Conservation (phyloP, 2,329 filamentous ascomycete species). For the Hymenoscyphus repandus region DNA sequence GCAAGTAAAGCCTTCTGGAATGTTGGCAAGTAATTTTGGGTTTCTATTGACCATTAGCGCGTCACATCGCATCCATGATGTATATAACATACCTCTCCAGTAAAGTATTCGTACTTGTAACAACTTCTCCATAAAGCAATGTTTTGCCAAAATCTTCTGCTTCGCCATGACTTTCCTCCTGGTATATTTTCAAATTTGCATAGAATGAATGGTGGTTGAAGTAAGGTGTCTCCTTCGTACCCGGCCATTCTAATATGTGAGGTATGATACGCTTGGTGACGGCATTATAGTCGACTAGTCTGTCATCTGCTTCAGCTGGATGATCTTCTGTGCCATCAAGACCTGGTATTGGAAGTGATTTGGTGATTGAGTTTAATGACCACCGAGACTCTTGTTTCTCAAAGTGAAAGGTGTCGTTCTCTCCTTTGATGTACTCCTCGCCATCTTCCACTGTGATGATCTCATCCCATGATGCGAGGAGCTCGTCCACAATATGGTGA, state of each 20-base stretch:
- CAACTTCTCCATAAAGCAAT: conserved; percentile 82
- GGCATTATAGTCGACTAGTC: conserved; percentile 68
- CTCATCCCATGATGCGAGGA: conserved; percentile 62
- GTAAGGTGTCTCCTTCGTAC: conserved; percentile 68
- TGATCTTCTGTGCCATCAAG: conserved; percentile 11
- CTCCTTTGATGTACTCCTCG: conserved; percentile 69
- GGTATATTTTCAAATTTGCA: conserved; percentile 63
- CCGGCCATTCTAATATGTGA: conserved; percentile 64
- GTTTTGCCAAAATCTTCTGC: conserved; percentile 67
- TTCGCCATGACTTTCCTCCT: conserved; percentile 45
- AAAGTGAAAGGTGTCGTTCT: conserved; percentile 77
- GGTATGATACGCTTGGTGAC: conserved; percentile 69
- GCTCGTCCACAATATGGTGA: conserved; percentile 57
- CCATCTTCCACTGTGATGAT: conserved; percentile 61
- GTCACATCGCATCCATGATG: conserved; percentile 1
- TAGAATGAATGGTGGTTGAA: conserved; percentile 84
- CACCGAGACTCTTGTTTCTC: conserved; percentile 60
- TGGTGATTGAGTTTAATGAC: conserved; percentile 49
- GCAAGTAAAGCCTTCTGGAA: conserved; percentile 82
- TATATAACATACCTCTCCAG: conserved; percentile 66
- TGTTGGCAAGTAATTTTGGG: conserved; percentile 63
- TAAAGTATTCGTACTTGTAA: conserved; percentile 91
- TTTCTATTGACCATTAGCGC: conserved; percentile 50
- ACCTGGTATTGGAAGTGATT: conserved; percentile 39
- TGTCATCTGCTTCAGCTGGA: conserved; percentile 41